Conservation (phyloP, 2,329 filamentous ascomycete genomes). For the Aspergillus versicolor region DNA sequence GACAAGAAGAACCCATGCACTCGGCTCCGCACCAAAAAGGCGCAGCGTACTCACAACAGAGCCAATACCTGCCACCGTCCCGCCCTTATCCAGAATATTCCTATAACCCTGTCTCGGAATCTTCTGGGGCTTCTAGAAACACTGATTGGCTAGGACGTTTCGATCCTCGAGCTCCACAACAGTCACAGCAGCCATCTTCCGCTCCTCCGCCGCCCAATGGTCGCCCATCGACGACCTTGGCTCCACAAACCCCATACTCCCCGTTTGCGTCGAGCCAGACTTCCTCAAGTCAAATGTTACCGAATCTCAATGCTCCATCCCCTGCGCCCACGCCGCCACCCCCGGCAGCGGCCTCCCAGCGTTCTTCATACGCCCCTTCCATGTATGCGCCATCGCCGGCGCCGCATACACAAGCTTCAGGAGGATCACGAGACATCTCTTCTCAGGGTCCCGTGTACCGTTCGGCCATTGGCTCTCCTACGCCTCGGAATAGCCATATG, state of each 20-base stretch:
- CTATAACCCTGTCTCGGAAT: conserved; percentile 28
- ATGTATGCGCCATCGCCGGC: conserved; percentile 31
- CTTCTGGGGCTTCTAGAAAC: conserved; percentile 28
- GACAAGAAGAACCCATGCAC: conserved; percentile 25
- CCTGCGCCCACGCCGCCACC: conserved; percentile 37
- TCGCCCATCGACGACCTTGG: conserved; percentile 22
- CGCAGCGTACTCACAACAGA: conserved; percentile 28
- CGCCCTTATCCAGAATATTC: conserved; percentile 36
- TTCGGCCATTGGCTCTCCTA: conserved; percentile 30
- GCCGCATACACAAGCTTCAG: conserved; percentile 24
- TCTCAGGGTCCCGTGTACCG: conserved; percentile 26
- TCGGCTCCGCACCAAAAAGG: conserved; percentile 25
- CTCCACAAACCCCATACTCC: conserved; percentile 29
- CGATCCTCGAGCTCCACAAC: conserved; percentile 39
- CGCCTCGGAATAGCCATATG: conserved; percentile 28
- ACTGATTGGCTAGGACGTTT: conserved; percentile 46
- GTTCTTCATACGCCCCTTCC: conserved; percentile 26
- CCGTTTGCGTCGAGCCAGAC: conserved; percentile 27
- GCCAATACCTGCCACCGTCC: conserved; percentile 28
- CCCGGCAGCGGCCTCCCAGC: conserved; percentile 28
- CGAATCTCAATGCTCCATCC: conserved; percentile 31
- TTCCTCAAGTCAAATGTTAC: conserved; percentile 24
- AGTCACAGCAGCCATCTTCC: conserved; percentile 23
- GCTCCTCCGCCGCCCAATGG: conserved; percentile 23
- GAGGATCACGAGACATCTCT: conserved; percentile 31